Percentiles rank a stretch among this genome's conserved stretches.
Evolutionary conservation across 2,329 filamentous ascomycete species (phyloP).

Genomic region (Cladosporium sp.): DNA sequence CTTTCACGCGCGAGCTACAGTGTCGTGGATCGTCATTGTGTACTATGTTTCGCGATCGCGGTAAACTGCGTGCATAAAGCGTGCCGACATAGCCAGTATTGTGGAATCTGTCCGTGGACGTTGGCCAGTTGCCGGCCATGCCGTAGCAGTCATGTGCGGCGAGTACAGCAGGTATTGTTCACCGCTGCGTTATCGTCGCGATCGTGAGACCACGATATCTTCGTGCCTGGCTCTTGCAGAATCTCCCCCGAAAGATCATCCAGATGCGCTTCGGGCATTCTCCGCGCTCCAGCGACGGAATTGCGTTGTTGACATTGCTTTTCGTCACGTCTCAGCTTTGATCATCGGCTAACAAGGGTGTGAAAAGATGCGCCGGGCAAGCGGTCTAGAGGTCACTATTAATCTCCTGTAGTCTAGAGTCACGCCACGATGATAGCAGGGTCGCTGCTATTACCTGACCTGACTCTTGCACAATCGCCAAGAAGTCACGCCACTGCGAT

Average conservation of each 20-base stretch:
- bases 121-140: slow-evolving; percentile 49
- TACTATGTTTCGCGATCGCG: slow-evolving; percentile 53
- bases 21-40: slow-evolving; percentile 46
- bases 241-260: neutral
- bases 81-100: slow-evolving; percentile 36
- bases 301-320: neutral
- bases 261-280: neutral
- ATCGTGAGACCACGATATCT: slow-evolving; percentile 42
- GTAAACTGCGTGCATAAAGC: slow-evolving; percentile 51
- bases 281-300: neutral
- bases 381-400: neutral
- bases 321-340: neutral
- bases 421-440: neutral
- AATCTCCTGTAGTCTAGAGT: neutral
- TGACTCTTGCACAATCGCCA: neutral
- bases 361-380: neutral
- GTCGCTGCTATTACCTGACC: neutral
- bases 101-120: slow-evolving; percentile 50
- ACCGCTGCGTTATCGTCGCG: slow-evolving; percentile 34
- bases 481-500: neutral
- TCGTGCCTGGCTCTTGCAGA: slow-evolving; percentile 37
- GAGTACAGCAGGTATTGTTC: slow-evolving; percentile 32
- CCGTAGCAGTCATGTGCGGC: slow-evolving; percentile 56
- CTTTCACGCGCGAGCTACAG: slow-evolving; percentile 41
- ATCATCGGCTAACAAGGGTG: neutral